Evolutionary conservation across 768 basidiomycete species (phyloP).

Genomic region (Mycena maculata): DNA sequence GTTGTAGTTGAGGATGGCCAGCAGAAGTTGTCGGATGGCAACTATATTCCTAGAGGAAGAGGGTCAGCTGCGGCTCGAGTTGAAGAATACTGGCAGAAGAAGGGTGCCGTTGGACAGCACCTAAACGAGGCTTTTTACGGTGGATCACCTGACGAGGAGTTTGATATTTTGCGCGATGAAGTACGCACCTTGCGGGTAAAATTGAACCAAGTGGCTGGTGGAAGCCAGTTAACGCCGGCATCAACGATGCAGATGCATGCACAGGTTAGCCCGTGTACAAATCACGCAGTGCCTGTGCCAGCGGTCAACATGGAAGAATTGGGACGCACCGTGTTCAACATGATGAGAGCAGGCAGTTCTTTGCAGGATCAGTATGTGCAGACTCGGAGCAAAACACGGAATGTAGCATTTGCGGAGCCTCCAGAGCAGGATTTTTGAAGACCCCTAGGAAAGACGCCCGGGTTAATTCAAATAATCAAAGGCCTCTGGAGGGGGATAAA

Average conservation of each 20-base stretch:
- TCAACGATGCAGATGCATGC: background rate
- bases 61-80: conserved; percentile 9
- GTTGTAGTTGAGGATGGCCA: conserved; percentile 18
- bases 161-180: conserved; percentile 10
- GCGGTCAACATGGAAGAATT: conserved; percentile 2
- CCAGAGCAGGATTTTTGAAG: conserved; percentile 25
- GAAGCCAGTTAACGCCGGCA: background rate
- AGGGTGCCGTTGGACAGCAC: conserved; percentile 6
- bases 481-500: conserved; percentile 14
- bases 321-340: conserved; percentile 15
- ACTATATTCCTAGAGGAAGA: background rate
- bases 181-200: conserved; percentile 15
- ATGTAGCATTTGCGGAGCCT: background rate
- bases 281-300: background rate
- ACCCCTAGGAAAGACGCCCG: conserved; percentile 18
- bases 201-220: conserved; percentile 9
- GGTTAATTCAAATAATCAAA: background rate
- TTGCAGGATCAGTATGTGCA: conserved; percentile 6
- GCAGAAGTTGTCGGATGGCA: conserved; percentile 15
- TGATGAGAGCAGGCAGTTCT: background rate
- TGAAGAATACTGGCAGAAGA: conserved; percentile 19
- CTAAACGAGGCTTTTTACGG: background rate
- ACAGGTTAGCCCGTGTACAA: background rate
- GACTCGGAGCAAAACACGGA: conserved; percentile 10
- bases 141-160: background rate